Evolutionary conservation across 1,284 basidiomycete species (phyloP), one percentile per base, ranked within the genome.

Genomic region (Marasmius sp.): DNA sequence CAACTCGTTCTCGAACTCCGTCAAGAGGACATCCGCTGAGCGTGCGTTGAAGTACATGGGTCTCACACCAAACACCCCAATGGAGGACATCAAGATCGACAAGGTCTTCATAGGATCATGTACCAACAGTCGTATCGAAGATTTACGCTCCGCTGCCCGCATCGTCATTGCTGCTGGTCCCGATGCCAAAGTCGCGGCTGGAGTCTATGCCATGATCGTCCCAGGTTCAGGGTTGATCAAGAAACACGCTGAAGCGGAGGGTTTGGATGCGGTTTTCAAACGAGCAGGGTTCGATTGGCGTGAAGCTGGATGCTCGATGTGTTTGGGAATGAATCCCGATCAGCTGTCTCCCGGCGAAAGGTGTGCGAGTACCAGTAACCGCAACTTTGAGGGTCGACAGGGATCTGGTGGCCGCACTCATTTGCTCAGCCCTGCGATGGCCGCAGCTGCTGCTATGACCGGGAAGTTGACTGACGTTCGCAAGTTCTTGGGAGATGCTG

Each of bases 231-330:
- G 95, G 62, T 77, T 98, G 53, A 88, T 98, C 74, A 98, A 97
- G 76, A 89, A 95, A 71, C 96, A 97, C 72, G 94, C 96, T 14
- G 95, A 98, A 78, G 91, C 88, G 33, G 95, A 98, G 72, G 95
- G 95, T 45, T 82, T 98, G 63, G 95, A 97, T 71, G 84, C 84
- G 60, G 81, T 98, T 70, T 96, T 98, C 84, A 94, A 89, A 75
- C 91, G 93, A 57, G 95, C 95, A 34, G 96, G 96, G 20, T 98
- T 97, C 71, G 96, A 98, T 74, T 98, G 95, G 95, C 86, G 95
- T 62, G 96, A 98, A 77, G 96, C 96, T 36, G 95, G 95, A 37
- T 98, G 95, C 75, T 98, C 96, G 37, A 98, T 98, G 96, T 98
- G 95, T 77, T 76, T 98, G 65, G 96, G 95, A 49, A 98, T 98